Percentiles rank a stretch among this genome's conserved stretches.
phyloP scores from a whole-genome alignment of 116 monocot species.

The Posidonia oceanica region DNA sequence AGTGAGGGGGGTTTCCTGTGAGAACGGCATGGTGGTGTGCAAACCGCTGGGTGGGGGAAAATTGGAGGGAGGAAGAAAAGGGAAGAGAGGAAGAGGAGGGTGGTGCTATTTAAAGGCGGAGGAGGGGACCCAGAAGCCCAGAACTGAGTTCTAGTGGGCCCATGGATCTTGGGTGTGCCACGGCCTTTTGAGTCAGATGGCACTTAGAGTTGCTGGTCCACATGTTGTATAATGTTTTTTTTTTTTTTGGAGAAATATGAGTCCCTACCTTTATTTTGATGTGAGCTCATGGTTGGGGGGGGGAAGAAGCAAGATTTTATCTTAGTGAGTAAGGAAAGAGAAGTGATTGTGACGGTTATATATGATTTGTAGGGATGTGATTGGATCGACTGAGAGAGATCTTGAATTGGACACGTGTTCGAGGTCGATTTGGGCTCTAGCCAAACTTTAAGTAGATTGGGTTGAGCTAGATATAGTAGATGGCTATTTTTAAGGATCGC shows the following conservation, averaged over 20 bases:
- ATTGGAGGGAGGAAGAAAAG: constrained; percentile 24
- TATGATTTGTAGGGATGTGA: too few species aligned
- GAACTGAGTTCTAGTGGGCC: background rate
- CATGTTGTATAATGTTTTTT: background rate
- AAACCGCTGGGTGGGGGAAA: constrained; percentile 6
- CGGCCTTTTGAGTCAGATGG: constrained; percentile 2
- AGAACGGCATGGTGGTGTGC: constrained; percentile 7
- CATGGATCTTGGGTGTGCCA: background rate
- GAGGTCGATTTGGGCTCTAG: too few species aligned
- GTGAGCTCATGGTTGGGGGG: background rate
- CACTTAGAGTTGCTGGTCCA: background rate
- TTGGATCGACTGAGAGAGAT: too few species aligned
- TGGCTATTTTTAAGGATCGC: too few species aligned
- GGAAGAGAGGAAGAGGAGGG: constrained; percentile 25
- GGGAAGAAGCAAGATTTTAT: background rate
- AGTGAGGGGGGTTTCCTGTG: background rate
- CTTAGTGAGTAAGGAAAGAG: background rate
- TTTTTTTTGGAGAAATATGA: background rate
- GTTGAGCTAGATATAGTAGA: too few species aligned
- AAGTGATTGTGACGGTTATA: background rate
- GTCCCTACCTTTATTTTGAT: background rate
- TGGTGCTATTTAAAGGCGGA: constrained; percentile 20
- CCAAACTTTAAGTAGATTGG: too few species aligned
- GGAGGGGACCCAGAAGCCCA: background rate
- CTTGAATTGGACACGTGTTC: too few species aligned